Conservation (phyloP, 768 basidiomycete species). For the Podaxis carcinomalis region DNA sequence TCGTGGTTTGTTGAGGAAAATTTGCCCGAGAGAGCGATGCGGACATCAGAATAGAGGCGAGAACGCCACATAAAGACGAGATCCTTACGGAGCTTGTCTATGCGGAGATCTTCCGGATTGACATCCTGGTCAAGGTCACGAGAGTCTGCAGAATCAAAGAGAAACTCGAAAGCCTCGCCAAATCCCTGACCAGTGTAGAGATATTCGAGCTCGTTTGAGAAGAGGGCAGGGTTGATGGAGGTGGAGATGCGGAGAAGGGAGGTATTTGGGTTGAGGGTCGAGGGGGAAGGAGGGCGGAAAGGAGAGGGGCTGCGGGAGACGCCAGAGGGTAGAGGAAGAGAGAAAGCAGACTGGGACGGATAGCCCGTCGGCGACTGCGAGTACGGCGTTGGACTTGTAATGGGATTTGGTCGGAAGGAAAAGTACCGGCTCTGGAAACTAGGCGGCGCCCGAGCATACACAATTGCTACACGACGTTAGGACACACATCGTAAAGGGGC, state of each 20-base stretch:
- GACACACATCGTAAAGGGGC: not conserved
- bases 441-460: constrained; percentile 92
- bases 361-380: constrained; percentile 42
- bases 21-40: constrained; percentile 70
- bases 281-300: constrained; percentile 46
- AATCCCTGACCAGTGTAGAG: constrained; percentile 91
- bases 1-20: constrained; percentile 59
- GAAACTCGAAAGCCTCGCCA: constrained; percentile 83
- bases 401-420: constrained; percentile 60
- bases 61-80: constrained; percentile 97
- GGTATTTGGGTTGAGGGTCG: constrained; percentile 33
- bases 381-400: constrained; percentile 49
- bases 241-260: constrained; percentile 61
- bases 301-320: constrained; percentile 29
- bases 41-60: constrained; percentile 88
- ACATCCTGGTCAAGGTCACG: constrained; percentile 35
- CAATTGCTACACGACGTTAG: constrained; percentile 56
- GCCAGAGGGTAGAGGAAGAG: constrained; percentile 35
- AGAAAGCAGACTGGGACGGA: constrained; percentile 58
- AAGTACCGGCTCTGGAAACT: constrained; percentile 90
- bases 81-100: constrained; percentile 89
- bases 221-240: constrained; percentile 72
- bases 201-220: constrained; percentile 89
- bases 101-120: constrained; percentile 45
- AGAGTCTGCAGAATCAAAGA: constrained; percentile 67